A percentile compares a stretch with the other conserved stretches of the same genome.
Evolutionary conservation across 1,284 basidiomycete species (phyloP).

Genomic region (Leccinum insolens): DNA sequence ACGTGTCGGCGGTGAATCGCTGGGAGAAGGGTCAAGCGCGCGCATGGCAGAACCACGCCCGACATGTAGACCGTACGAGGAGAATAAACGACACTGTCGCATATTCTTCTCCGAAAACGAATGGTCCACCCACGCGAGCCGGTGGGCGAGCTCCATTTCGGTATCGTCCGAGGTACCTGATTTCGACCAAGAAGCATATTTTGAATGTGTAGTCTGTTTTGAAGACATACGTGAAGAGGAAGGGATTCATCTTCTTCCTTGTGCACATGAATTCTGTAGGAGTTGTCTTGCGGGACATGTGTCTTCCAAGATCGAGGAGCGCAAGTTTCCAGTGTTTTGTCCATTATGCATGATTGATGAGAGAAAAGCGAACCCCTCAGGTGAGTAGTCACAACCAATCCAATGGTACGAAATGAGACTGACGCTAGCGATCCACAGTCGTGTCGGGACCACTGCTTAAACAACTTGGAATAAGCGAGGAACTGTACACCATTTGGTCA

Average conservation of each 20-base stretch:
- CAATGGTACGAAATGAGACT: neutral
- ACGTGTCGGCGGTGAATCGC: neutral
- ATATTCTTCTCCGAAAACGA: neutral
- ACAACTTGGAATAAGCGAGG: slow-evolving; percentile 49
- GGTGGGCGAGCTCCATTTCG: neutral
- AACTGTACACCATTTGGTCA: slow-evolving; percentile 47
- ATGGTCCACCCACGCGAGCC: neutral
- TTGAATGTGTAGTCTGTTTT: slow-evolving; percentile 57
- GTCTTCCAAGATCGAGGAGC: slow-evolving; percentile 50
- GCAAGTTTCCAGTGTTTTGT: slow-evolving; percentile 61
- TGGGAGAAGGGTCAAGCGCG: slow-evolving; percentile 8
- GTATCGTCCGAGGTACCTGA: neutral
- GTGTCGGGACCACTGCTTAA: slow-evolving; percentile 43
- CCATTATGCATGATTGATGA: slow-evolving; percentile 50
- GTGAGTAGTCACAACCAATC: slow-evolving; percentile 34
- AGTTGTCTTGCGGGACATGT: slow-evolving; percentile 52
- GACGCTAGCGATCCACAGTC: slow-evolving; percentile 34
- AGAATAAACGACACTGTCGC: slow-evolving; percentile 25
- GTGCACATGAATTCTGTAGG: slow-evolving; percentile 35
- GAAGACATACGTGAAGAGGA: slow-evolving; percentile 49
- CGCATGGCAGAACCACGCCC: neutral
- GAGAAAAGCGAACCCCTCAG: slow-evolving; percentile 38
- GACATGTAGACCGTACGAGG: slow-evolving; percentile 21
- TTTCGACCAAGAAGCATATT: slow-evolving; percentile 9
- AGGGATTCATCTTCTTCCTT: slow-evolving; percentile 24